These are phyloP conservation scores for Hypoxylon sp. DNA, from an alignment of 2,329 filamentous ascomycete species.

Conservation along the genomic window DNA sequence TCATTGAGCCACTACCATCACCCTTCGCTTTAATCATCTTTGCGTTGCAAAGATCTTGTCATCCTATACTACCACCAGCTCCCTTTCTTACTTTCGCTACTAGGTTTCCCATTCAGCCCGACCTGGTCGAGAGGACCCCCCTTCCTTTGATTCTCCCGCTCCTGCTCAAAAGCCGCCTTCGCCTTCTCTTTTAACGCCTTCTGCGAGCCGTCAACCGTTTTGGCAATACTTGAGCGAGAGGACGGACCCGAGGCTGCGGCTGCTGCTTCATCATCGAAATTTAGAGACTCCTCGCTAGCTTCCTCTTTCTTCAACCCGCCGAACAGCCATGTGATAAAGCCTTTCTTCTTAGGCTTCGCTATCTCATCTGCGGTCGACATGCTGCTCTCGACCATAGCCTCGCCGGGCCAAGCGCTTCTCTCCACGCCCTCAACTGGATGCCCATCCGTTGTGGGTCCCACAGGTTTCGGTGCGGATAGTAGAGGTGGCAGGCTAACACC, in stretches of 20 bases:
- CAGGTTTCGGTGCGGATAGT: constrained; percentile 60
- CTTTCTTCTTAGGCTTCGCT: constrained; percentile 44
- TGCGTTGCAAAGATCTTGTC: neutral
- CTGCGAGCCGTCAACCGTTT: constrained; percentile 54
- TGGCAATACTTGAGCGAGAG: constrained; percentile 35
- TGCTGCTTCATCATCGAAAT: constrained; percentile 54
- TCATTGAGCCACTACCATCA: constrained; percentile 4
- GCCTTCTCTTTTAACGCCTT: constrained; percentile 58
- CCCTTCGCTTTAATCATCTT: constrained; percentile 9
- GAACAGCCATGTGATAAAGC: constrained; percentile 57
- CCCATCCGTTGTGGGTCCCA: constrained; percentile 50
- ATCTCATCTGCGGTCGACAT: constrained; percentile 39
- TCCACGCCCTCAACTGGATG: constrained; percentile 55
- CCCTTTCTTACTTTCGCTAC: constrained; percentile 61
- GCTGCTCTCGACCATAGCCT: constrained; percentile 44
- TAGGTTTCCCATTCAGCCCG: constrained; percentile 56
- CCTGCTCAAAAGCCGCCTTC: constrained; percentile 62
- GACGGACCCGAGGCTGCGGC: constrained; percentile 49
- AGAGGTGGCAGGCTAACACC: constrained; percentile 67
- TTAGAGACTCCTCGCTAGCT: constrained; percentile 37
- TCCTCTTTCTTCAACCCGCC: constrained; percentile 58
- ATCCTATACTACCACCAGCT: constrained; percentile 59
- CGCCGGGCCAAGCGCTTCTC: constrained; percentile 48
- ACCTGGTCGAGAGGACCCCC: constrained; percentile 68
- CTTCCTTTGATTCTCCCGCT: constrained; percentile 65